Percentiles rank a stretch among this genome's conserved stretches.
phyloP scores from a whole-genome alignment of 2,329 filamentous ascomycete genomes.

The Nemania sp. region DNA sequence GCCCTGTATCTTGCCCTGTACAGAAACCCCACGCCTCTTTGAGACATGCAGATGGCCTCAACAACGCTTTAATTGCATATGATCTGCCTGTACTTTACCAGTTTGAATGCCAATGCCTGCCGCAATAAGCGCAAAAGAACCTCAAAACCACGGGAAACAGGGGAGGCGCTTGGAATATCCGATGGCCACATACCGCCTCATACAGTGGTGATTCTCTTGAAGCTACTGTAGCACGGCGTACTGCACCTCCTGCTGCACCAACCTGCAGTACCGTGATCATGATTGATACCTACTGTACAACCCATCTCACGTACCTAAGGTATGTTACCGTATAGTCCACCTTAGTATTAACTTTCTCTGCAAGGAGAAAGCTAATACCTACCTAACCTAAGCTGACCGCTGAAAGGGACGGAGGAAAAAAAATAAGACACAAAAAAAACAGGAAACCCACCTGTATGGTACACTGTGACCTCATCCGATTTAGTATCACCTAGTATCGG shows the following conservation, averaged over 20 bases:
- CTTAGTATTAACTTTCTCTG: slow-evolving; percentile 4
- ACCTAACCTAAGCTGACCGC: slow-evolving; percentile 35
- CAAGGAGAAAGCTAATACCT: neutral
- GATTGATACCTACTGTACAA: neutral
- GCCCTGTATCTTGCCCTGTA: too few species aligned
- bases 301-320: neutral
- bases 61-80: slow-evolving; percentile 16
- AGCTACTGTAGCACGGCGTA: neutral
- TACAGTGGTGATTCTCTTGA: neutral
- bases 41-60: slow-evolving; percentile 8
- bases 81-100: slow-evolving; percentile 4
- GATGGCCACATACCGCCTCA: slow-evolving; percentile 21
- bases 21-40: slow-evolving; percentile 4
- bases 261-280: neutral
- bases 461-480: slow-evolving; percentile 30
- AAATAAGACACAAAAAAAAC: neutral
- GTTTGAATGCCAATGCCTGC: slow-evolving; percentile 14
- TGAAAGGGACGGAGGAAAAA: slow-evolving; percentile 5
- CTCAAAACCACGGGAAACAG: neutral
- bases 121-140: slow-evolving; percentile 30
- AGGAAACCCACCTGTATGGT: slow-evolving; percentile 27
- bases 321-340: neutral
- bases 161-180: slow-evolving; percentile 5
- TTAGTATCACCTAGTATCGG: slow-evolving; percentile 16
- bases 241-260: neutral